Percentiles rank a stretch among this genome's conserved stretches.
Evolutionary conservation across 2,329 filamentous ascomycete genomes (phyloP).

Genomic region (Fusarium pseudograminearum): DNA sequence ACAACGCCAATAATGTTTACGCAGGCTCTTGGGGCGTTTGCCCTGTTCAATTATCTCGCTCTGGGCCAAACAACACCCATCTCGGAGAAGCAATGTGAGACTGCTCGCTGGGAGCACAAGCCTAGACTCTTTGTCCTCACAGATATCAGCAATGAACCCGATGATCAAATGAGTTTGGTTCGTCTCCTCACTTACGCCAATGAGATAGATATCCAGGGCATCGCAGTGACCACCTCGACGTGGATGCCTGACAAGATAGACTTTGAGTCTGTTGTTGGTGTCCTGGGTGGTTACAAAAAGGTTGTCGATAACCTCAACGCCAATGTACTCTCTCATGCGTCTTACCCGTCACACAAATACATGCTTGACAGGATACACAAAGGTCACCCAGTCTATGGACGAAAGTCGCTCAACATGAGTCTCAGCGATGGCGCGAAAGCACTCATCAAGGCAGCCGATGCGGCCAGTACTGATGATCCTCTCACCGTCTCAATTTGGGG

Average conservation of each 20-base stretch:
- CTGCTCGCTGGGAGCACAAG: conserved; percentile 31
- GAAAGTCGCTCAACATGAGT: conserved; percentile 26
- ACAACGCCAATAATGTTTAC: conserved; percentile 11
- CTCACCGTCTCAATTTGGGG: conserved; percentile 66
- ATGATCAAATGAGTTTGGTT: conserved; percentile 58
- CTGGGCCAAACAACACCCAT: not conserved
- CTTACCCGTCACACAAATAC: conserved; percentile 1
- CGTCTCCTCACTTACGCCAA: conserved; percentile 59
- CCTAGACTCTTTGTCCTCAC: conserved; percentile 55
- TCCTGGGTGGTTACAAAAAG: conserved; percentile 25
- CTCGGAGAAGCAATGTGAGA: not conserved
- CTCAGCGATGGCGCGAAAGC: conserved; percentile 55
- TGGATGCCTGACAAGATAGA: conserved; percentile 55
- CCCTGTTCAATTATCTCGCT: not conserved
- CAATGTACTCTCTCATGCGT: not conserved
- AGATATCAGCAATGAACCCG: conserved; percentile 60
- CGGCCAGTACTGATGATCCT: conserved; percentile 47
- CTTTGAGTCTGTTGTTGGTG: conserved; percentile 50
- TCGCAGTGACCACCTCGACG: conserved; percentile 59
- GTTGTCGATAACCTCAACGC: conserved; percentile 46
- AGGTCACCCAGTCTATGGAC: conserved; percentile 40
- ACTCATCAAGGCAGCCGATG: conserved; percentile 50
- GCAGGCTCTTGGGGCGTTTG: conserved; percentile 11
- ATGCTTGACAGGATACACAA: not conserved
- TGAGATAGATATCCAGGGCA: conserved; percentile 58